Percentiles rank a stretch among this genome's conserved stretches.
These are phyloP conservation scores for Vitis labrusca DNA, from an alignment of 164 flowering plant species.

Conservation along the genomic window DNA sequence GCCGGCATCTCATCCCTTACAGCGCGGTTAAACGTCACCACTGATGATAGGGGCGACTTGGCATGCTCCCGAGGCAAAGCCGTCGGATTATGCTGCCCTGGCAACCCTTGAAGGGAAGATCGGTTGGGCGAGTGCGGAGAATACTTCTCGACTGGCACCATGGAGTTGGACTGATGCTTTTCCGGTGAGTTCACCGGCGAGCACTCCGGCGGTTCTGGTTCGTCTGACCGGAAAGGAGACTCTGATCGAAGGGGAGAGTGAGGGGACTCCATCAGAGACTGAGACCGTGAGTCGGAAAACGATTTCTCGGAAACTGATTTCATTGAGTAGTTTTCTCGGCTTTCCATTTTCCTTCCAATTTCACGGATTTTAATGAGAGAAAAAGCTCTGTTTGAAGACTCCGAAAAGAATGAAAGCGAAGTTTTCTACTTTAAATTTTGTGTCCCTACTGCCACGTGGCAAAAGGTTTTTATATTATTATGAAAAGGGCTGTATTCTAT, in stretches of 20 bases:
- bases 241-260: slow-evolving; percentile 57
- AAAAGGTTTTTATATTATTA: neutral
- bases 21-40: slow-evolving; percentile 27
- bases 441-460: slow-evolving; percentile 3
- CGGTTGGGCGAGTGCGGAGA: slow-evolving; percentile 9
- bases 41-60: slow-evolving; percentile 20
- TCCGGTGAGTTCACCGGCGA: slow-evolving; percentile 29
- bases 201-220: slow-evolving; percentile 30
- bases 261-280: slow-evolving; percentile 23
- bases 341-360: slow-evolving; percentile 7
- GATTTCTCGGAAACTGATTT: slow-evolving; percentile 17
- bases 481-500: neutral
- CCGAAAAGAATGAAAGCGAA: slow-evolving; percentile 10
- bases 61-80: neutral
- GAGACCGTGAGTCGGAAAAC: slow-evolving; percentile 28
- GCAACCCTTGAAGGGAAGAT: too few relatives aligned
- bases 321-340: slow-evolving; percentile 17
- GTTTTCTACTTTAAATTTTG: neutral
- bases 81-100: slow-evolving; percentile 5
- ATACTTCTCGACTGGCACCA: slow-evolving; percentile 30
- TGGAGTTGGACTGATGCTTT: slow-evolving; percentile 28
- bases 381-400: neutral
- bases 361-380: neutral
- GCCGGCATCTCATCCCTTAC: slow-evolving; percentile 24
- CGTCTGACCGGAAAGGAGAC: slow-evolving; percentile 55